These are phyloP conservation scores for Penicillium antarcticum DNA, from an alignment of 495 filamentous ascomycete genomes.

Conservation along the genomic window DNA sequence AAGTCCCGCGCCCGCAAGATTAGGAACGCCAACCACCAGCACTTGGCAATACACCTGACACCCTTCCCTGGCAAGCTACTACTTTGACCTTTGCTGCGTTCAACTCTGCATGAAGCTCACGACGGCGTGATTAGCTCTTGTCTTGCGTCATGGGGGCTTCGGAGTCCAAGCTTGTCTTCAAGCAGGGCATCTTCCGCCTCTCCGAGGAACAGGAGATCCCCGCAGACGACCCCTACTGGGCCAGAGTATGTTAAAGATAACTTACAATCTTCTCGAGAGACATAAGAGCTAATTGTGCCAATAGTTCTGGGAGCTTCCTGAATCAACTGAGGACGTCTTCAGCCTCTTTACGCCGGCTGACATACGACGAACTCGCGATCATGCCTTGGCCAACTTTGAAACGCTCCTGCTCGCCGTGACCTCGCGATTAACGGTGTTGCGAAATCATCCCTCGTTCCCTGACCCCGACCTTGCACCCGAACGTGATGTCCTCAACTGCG, in stretches of 20 bases:
- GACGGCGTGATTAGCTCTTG: conserved; percentile 19
- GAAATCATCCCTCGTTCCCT: conserved; percentile 86
- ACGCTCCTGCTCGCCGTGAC: conserved; percentile 81
- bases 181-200: conserved; percentile 96
- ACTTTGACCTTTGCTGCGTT: background rate
- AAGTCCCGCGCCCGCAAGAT: conserved; percentile 6
- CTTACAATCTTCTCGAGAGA: background rate
- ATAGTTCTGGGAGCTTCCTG: conserved; percentile 97
- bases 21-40: conserved; percentile 12
- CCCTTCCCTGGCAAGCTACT: background rate
- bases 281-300: background rate
- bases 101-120: conserved; percentile 26
- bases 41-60: conserved; percentile 5
- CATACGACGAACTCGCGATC: conserved; percentile 86
- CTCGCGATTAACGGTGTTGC: conserved; percentile 73
- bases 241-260: conserved; percentile 57
- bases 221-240: conserved; percentile 89
- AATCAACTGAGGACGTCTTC: conserved; percentile 94
- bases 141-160: conserved; percentile 81
- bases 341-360: conserved; percentile 92
- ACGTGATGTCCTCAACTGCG: conserved; percentile 86
- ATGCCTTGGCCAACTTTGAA: conserved; percentile 84
- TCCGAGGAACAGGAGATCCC: conserved; percentile 88
- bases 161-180: conserved; percentile 99
- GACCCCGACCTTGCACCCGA: conserved; percentile 87